Evolutionary conservation across 176 grass and related monocot genomes (phyloP), one percentile per base, ranked within the genome.

Genomic region (Dactylis glomerata): DNA sequence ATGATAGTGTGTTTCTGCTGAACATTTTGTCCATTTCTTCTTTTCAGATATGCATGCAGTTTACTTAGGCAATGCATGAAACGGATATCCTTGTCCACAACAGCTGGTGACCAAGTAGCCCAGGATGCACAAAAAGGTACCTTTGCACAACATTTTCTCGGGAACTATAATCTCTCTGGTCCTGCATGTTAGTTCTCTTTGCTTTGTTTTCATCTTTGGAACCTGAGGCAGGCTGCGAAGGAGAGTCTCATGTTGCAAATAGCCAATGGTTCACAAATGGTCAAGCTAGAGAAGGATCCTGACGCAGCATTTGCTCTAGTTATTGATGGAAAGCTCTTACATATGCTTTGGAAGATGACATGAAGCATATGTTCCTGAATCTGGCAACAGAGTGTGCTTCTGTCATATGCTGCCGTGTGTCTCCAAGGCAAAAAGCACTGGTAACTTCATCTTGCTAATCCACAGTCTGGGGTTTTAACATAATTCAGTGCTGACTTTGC

Each of bases 51-150:
- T 74, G 91, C 96, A 61, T 99, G 96, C 75, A 99, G 96, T 89
- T 94, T 99, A 87, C 88, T 99, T 79, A 94, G 96, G 88, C 93
- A 92, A 92, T 93, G 96, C 56, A 99, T 99, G 96, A 99, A 87
- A 79, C 88, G 71, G 68, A 99, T 99, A 55, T 82, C 62, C 76
- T 83, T 99, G 79, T 91, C 93, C 8, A 86, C 88, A 86, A 76
- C 84, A 24, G 84, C 84, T 37, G 82, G 57, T 57, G 96, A 99
- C 32, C 90, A 93, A 75, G 79, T 92, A 54, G 77, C 84, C 66
- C 91, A 99, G 73, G 96, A 99, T 86, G 86, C 77, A 85, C 93
- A 90, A 49, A n/a, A 96, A 91, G 96, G 96, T 99, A 88, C 31
- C 10, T 89, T 73, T 77, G 75, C 45, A 52, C 44, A 61, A 28